These are phyloP conservation scores for Colletotrichum australisinense DNA, from an alignment of 2,329 filamentous ascomycete species.

Conservation along the genomic window DNA sequence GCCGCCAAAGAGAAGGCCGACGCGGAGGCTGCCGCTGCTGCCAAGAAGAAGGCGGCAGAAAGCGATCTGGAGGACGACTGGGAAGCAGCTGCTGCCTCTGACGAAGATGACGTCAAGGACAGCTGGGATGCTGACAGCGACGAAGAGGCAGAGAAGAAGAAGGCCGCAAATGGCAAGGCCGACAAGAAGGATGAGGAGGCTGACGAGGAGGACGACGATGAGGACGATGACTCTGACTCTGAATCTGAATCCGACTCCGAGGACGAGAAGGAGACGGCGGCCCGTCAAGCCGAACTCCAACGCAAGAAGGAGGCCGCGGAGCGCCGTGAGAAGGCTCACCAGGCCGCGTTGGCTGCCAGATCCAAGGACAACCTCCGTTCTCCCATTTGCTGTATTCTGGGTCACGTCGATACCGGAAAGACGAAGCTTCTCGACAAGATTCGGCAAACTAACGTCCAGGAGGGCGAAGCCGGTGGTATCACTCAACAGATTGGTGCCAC, in stretches of 20 bases:
- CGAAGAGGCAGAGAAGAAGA: slow-evolving; percentile 68
- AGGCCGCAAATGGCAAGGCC: slow-evolving; percentile 41
- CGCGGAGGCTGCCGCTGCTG: slow-evolving; percentile 62
- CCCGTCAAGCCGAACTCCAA: slow-evolving; percentile 76
- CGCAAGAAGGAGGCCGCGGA: slow-evolving; percentile 91
- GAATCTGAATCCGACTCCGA: slow-evolving; percentile 62
- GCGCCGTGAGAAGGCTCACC: slow-evolving; percentile 87
- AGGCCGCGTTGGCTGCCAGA: slow-evolving; percentile 89
- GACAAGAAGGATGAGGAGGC: slow-evolving; percentile 40
- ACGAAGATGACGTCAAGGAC: slow-evolving; percentile 85
- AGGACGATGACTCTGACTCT: slow-evolving; percentile 62
- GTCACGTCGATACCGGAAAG: slow-evolving; percentile 99
- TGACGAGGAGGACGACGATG: slow-evolving; percentile 61
- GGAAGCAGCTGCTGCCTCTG: slow-evolving; percentile 84
- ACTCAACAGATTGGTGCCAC: slow-evolving; percentile 99
- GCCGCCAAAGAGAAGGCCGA: slow-evolving; percentile 68
- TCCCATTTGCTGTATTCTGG: slow-evolving; percentile 99
- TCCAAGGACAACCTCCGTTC: slow-evolving; percentile 96
- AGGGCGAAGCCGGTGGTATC: slow-evolving; percentile 99
- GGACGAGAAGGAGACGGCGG: slow-evolving; percentile 81
- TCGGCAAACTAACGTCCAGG: slow-evolving; percentile 97
- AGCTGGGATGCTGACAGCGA: slow-evolving; percentile 93
- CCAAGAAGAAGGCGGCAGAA: slow-evolving; percentile 64
- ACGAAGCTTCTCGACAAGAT: slow-evolving; percentile 99
- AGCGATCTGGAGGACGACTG: slow-evolving; percentile 84